Percentiles rank a stretch among this genome's conserved stretches.
Evolutionary conservation across 2,329 filamentous ascomycete species (phyloP).

Genomic region (Colletotrichum sp.): DNA sequence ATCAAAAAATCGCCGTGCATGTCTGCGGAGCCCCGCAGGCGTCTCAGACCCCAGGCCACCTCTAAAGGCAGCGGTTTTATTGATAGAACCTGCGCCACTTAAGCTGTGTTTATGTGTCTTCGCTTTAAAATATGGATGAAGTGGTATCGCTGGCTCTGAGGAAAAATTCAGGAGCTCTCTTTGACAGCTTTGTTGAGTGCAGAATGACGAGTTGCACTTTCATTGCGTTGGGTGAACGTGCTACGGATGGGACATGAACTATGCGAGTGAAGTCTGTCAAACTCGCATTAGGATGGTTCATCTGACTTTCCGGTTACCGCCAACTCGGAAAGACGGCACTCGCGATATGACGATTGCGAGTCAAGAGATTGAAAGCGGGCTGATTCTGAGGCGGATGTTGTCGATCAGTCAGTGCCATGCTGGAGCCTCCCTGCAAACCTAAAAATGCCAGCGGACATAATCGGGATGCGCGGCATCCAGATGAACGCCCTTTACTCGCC

Average conservation of each 20-base stretch:
- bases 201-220: background rate
- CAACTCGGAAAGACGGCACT: background rate
- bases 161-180: rapidly evolving
- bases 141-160: rapidly evolving
- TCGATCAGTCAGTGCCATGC: background rate
- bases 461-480: background rate
- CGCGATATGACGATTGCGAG: background rate
- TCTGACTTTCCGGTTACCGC: background rate
- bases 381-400: background rate
- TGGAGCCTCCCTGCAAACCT: background rate
- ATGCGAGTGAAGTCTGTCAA: background rate
- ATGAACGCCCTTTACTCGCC: background rate
- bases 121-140: background rate
- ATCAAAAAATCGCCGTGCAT: background rate
- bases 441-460: background rate
- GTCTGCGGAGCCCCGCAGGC: background rate
- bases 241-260: background rate
- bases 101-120: background rate
- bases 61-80: background rate
- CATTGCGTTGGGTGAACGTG: background rate
- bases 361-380: background rate
- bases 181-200: background rate
- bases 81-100: background rate
- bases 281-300: background rate
- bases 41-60: background rate